Conservation (phyloP, 2,329 filamentous ascomycete species). For the Penicillium sp. region DNA sequence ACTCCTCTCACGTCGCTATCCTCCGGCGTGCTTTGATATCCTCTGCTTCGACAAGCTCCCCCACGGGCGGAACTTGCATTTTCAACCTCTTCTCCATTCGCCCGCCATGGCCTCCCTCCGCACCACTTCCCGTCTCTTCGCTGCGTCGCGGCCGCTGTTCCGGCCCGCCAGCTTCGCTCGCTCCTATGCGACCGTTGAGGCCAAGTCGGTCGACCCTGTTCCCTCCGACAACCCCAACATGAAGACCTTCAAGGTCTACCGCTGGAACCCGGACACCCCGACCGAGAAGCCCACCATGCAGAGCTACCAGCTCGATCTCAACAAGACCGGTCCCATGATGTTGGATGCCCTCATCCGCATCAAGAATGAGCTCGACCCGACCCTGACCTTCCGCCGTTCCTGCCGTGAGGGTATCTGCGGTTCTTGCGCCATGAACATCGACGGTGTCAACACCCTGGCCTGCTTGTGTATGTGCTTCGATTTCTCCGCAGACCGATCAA, state of each 20-base stretch:
- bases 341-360: constrained; percentile 95
- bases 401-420: constrained; percentile 99
- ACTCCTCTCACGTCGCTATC: constrained; percentile 17
- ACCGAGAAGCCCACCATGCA: constrained; percentile 95
- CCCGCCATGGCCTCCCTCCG: constrained; percentile 57
- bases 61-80: constrained; percentile 17
- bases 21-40: constrained; percentile 7
- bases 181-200: constrained; percentile 61
- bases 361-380: constrained; percentile 98
- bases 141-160: constrained; percentile 51
- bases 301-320: constrained; percentile 90
- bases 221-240: constrained; percentile 64
- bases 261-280: constrained; percentile 95
- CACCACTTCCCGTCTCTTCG: constrained; percentile 53
- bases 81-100: constrained; percentile 17
- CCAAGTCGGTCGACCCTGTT: constrained; percentile 64
- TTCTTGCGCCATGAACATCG: constrained; percentile 99
- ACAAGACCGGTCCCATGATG: constrained; percentile 99
- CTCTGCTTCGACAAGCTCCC: constrained; percentile 18
- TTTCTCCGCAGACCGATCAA: constrained; percentile 5
- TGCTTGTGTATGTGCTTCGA: constrained; percentile 81
- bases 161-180: constrained; percentile 48
- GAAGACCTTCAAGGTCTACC: constrained; percentile 98
- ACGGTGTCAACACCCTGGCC: constrained; percentile 95
- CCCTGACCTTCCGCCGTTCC: constrained; percentile 91